phyloP scores from a whole-genome alignment of 805 yeast species.

The Teunomyces barrocoloradensis region DNA sequence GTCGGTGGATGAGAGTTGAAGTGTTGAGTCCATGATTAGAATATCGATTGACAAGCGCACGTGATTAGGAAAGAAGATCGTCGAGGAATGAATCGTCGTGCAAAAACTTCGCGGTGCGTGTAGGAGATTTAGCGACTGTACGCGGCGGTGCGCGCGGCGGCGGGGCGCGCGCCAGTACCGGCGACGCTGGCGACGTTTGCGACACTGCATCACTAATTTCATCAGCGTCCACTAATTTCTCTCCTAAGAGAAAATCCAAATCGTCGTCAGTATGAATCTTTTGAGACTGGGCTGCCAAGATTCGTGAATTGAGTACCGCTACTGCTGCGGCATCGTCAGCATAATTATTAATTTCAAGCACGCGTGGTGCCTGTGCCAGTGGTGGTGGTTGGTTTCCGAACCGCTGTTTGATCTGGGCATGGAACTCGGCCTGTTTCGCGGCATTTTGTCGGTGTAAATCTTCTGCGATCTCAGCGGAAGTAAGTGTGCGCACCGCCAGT shows the following conservation, averaged over 20 bases:
- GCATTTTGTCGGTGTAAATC: constrained; percentile 21
- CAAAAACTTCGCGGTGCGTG: background rate
- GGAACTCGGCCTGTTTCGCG: constrained; percentile 26
- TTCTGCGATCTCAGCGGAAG: constrained; percentile 26
- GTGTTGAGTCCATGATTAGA: constrained; percentile 12
- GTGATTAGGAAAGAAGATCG: background rate
- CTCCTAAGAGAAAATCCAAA: constrained; percentile 12
- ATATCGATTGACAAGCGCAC: background rate
- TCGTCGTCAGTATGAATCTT: constrained; percentile 7
- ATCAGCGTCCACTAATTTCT: background rate
- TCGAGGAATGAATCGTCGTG: constrained; percentile 2
- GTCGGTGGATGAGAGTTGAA: constrained; percentile 4
- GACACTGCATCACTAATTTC: no score
- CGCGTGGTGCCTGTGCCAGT: constrained; percentile 11
- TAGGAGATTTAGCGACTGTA: background rate
- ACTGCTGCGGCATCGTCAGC: constrained; percentile 17
- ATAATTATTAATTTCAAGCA: constrained; percentile 36
- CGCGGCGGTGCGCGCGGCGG: background rate
- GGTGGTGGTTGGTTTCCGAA: constrained; percentile 13
- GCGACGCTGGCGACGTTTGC: no score
- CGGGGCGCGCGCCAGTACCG: background rate
- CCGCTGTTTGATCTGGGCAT: constrained; percentile 25
- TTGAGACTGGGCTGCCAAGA: background rate
- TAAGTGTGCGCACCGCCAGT: constrained; percentile 15
- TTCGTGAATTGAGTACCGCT: constrained; percentile 2